Evolutionary conservation across 768 basidiomycete genomes (phyloP), one percentile per base, ranked within the genome.

Genomic region (Leccinum subgranulosum): DNA sequence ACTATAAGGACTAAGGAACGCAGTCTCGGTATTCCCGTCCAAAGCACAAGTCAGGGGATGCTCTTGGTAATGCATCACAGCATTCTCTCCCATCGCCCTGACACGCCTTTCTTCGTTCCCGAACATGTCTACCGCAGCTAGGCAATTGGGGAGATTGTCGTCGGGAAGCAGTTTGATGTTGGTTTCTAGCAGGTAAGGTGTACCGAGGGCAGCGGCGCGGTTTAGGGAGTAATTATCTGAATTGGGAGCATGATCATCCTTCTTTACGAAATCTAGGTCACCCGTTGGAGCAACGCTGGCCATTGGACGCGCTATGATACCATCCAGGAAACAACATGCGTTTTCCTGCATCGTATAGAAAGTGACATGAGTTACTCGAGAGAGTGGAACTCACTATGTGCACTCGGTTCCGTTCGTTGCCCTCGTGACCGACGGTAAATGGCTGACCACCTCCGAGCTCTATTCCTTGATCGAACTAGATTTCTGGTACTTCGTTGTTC

Each of bases 381-480:
- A 50, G 25, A 51, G 34, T 9, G 39, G 28, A 39, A 75, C 85
- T 60, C 56, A 86, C 86, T 55, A 86, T 85, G 63, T 87, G 82
- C 46, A 66, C 67, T 51, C 74, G 75, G 60, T 88, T 88, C 55
- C 85, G 73, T 59, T 81, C 77, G 39, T 80, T 74, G 14, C 87
- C 85, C 62, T 84, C 81, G 0, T 66, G 61, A 9, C 86, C 84
- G 1, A 82, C 76, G 10, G 86, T 87, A 64, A 88, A 89, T 7
- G 84, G 77, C 53, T 82, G 72, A 0, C 83, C 84, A 4, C 84
- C 84, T 34, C 76, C 81, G 4, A 88, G 75, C 56, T 80, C 78
- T 47, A 84, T 78, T n/a, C 81, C 81, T 59, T 83, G 79, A 60
- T 85, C 83, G 55, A 86, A 81, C 85, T 86, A 87, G 10, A 79